These are phyloP conservation scores for Camellia granthamiana DNA, from an alignment of 148 eudicot species.

Conservation along the genomic window DNA sequence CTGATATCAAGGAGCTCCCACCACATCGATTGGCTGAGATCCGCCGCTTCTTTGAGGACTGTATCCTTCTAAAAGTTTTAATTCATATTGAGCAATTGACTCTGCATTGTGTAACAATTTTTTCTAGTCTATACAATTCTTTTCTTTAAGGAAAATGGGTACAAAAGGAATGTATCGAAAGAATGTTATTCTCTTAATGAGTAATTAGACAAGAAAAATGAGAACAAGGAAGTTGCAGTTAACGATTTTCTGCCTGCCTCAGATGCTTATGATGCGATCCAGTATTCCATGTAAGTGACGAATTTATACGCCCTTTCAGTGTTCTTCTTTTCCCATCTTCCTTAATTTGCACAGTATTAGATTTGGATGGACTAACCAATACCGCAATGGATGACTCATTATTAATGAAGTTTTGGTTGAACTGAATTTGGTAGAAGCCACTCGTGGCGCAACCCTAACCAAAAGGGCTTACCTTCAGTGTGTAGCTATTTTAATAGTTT, in stretches of 20 bases:
- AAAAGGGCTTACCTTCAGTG: not conserved
- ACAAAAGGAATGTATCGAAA: not conserved
- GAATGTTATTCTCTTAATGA: constrained; percentile 24
- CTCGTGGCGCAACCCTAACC: not conserved
- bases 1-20: constrained; percentile 76
- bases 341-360: no score
- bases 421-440: not conserved
- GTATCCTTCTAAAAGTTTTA: constrained; percentile 41
- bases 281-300: constrained; percentile 51
- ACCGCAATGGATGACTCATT: no score
- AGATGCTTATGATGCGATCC: constrained; percentile 41
- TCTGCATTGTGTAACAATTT: not conserved
- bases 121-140: not conserved
- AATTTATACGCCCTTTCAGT: not conserved
- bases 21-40: constrained; percentile 90
- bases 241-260: constrained; percentile 59
- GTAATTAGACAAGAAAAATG: constrained; percentile 57
- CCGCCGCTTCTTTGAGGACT: constrained; percentile 87
- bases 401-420: not conserved
- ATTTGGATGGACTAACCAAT: no score
- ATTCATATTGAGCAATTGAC: not conserved
- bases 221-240: constrained; percentile 62
- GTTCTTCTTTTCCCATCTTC: not conserved
- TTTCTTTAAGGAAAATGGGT: not conserved
- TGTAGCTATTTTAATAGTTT: no score